Conservation (phyloP, 1,284 basidiomycete species). For the Trichosporon sp. region DNA sequence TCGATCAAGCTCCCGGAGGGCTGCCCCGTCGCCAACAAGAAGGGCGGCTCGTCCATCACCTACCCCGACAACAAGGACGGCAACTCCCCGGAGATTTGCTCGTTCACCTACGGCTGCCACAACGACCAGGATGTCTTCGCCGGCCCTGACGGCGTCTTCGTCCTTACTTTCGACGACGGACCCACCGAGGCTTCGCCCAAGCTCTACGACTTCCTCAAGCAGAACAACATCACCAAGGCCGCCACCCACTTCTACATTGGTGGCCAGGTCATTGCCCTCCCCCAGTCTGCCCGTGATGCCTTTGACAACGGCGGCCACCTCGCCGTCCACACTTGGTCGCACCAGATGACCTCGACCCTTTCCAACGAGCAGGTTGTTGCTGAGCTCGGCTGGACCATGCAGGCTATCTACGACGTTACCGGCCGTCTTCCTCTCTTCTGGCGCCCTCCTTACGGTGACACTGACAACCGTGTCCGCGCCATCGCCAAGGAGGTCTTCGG, state of each 20-base stretch:
- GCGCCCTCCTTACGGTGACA: slow-evolving; percentile 59
- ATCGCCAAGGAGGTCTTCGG: slow-evolving; percentile 59
- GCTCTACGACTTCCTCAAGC: slow-evolving; percentile 60
- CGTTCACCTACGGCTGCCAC: slow-evolving; percentile 52
- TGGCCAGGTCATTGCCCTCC: slow-evolving; percentile 32
- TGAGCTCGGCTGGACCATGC: slow-evolving; percentile 61
- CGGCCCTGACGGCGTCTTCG: slow-evolving; percentile 46
- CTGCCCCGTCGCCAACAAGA: slow-evolving; percentile 37
- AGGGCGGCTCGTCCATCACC: slow-evolving; percentile 21
- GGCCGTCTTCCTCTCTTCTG: slow-evolving; percentile 54
- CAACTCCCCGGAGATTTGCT: slow-evolving; percentile 47
- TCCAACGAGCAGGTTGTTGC: slow-evolving; percentile 63
- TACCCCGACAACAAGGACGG: slow-evolving; percentile 39
- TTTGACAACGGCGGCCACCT: slow-evolving; percentile 49
- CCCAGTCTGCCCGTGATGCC: slow-evolving; percentile 36
- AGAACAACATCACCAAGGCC: slow-evolving; percentile 57
- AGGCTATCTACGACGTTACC: slow-evolving; percentile 54
- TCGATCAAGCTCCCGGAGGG: slow-evolving; percentile 25
- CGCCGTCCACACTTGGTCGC: slow-evolving; percentile 62
- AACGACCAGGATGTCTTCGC: slow-evolving; percentile 41
- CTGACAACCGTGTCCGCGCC: slow-evolving; percentile 61
- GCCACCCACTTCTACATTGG: slow-evolving; percentile 61
- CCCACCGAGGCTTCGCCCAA: slow-evolving; percentile 59
- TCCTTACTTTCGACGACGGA: slow-evolving; percentile 60
- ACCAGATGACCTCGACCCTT: slow-evolving; percentile 59